These are phyloP conservation scores for Rosa hybrid DNA, from an alignment of 331 rosid genomes.

Conservation along the genomic window DNA sequence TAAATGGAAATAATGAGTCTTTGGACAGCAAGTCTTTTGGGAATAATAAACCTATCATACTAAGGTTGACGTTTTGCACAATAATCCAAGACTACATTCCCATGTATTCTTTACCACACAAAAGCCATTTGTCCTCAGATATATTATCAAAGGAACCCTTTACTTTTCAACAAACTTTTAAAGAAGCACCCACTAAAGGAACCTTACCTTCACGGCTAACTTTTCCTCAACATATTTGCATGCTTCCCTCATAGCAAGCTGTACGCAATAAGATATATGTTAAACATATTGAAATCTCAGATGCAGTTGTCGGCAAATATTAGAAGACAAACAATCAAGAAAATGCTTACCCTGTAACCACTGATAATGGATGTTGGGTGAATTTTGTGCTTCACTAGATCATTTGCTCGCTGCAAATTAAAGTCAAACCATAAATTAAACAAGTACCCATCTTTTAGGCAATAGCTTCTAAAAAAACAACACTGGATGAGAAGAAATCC, in stretches of 20 bases:
- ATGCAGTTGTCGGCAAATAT: background rate
- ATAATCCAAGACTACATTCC: too few species aligned
- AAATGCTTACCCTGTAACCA: constrained; percentile 71
- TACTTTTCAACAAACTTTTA: constrained; percentile 4
- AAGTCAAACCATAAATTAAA: background rate
- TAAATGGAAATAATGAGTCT: background rate
- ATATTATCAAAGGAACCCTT: background rate
- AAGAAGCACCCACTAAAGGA: constrained; percentile 3
- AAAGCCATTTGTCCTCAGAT: background rate
- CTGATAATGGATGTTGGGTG: constrained; percentile 97
- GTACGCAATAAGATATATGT: constrained; percentile 23
- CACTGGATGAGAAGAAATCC: background rate
- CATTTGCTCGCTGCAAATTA: constrained; percentile 85
- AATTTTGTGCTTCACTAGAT: constrained; percentile 89
- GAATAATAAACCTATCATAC: background rate
- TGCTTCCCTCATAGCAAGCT: constrained; percentile 99
- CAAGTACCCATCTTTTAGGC: constrained; percentile 9
- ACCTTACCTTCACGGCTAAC: constrained; percentile 74
- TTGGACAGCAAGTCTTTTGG: background rate
- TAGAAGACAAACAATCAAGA: background rate
- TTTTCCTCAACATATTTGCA: constrained; percentile 90
- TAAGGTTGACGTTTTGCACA: too few species aligned
- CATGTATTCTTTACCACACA: background rate
- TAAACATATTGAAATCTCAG: background rate
- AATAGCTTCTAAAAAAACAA: constrained; percentile 2